A percentile compares a stretch with the other conserved stretches of the same genome.
Conservation (phyloP, 164 flowering plant species). For the Magnolia kwangsiensis region DNA sequence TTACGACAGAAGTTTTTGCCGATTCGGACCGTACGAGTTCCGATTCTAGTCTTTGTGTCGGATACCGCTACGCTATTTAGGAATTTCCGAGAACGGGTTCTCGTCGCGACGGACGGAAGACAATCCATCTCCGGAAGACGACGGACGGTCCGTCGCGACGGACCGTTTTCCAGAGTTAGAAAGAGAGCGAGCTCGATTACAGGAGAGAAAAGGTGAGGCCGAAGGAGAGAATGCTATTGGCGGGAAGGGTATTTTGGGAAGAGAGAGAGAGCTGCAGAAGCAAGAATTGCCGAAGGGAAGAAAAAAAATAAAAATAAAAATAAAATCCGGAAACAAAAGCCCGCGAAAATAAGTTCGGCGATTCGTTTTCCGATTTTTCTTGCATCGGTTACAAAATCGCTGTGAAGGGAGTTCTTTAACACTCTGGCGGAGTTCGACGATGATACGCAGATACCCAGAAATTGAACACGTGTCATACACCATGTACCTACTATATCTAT, state of each 20-base stretch:
- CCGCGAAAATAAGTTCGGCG: background rate
- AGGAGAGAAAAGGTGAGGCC: background rate
- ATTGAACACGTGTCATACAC: too few relatives aligned
- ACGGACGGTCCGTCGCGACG: background rate
- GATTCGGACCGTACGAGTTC: background rate
- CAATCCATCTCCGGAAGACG: conserved; percentile 6
- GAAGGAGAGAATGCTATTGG: background rate
- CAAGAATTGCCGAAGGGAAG: background rate
- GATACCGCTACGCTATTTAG: background rate
- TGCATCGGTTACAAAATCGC: too few relatives aligned
- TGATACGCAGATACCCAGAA: too few relatives aligned
- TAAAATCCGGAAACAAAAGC: background rate
- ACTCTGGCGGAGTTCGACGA: too few relatives aligned
- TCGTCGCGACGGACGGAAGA: background rate
- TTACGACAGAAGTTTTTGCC: background rate
- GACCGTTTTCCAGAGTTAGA: background rate
- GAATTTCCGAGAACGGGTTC: conserved; percentile 10
- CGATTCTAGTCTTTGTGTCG: background rate
- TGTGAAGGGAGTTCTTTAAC: too few relatives aligned
- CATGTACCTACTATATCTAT: too few relatives aligned
- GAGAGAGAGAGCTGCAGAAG: background rate
- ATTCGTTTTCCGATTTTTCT: too few relatives aligned
- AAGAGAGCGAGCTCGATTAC: background rate
- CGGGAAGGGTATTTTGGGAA: background rate
- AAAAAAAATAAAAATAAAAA: background rate